Conservation (phyloP, 768 basidiomycete genomes). For the Pisolithus orientalis region DNA sequence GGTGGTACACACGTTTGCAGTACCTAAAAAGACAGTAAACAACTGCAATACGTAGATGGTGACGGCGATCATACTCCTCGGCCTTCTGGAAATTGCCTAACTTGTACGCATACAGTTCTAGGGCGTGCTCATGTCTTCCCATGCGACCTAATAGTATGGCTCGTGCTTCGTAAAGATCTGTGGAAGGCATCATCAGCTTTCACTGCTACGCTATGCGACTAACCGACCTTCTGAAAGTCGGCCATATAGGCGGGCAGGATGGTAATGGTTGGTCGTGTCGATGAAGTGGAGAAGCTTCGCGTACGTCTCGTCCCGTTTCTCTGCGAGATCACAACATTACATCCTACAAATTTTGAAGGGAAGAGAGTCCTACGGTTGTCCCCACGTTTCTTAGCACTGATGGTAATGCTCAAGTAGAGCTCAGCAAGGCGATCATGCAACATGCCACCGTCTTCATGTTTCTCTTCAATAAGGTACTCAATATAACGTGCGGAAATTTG, state of each 20-base stretch:
- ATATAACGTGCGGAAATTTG: slow-evolving; percentile 73
- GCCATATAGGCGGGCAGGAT: slow-evolving; percentile 74
- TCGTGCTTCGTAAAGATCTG: slow-evolving; percentile 86
- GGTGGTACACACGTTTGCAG: slow-evolving; percentile 75
- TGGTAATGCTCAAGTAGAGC: slow-evolving; percentile 70
- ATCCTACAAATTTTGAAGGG: slow-evolving; percentile 3
- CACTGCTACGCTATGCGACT: not conserved
- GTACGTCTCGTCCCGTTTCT: slow-evolving; percentile 45
- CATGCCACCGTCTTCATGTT: slow-evolving; percentile 54
- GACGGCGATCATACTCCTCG: slow-evolving; percentile 62
- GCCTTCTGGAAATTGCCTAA: slow-evolving; percentile 81
- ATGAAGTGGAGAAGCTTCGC: slow-evolving; percentile 75
- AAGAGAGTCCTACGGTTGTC: slow-evolving; percentile 44
- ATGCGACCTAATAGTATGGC: slow-evolving; percentile 87
- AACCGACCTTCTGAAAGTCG: slow-evolving; percentile 73
- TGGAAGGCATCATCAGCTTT: not conserved
- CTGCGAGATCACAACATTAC: slow-evolving; percentile 27
- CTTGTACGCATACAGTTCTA: slow-evolving; percentile 92
- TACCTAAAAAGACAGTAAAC: slow-evolving; percentile 47
- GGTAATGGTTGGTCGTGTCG: slow-evolving; percentile 60
- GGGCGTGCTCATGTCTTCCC: slow-evolving; percentile 86
- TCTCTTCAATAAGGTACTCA: slow-evolving; percentile 75
- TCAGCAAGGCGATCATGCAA: slow-evolving; percentile 91
- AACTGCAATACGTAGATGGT: not conserved
- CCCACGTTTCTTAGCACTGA: slow-evolving; percentile 48